Percentiles rank a stretch among this genome's conserved stretches.
phyloP scores from a whole-genome alignment of 306 rosid genomes.

The Fragaria vesca region DNA sequence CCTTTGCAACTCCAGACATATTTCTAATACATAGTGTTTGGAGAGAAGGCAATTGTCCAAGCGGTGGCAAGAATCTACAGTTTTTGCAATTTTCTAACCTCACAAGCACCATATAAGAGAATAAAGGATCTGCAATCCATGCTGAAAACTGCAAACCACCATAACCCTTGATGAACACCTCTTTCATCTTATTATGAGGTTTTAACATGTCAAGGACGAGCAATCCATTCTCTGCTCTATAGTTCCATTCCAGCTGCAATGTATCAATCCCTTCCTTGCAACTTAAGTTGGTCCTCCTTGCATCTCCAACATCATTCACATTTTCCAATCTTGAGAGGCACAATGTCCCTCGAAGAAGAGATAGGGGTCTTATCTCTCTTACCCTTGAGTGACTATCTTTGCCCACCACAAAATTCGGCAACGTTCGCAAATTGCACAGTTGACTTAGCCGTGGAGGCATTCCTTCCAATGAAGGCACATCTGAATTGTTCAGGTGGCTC shows the following conservation, averaged over 20 bases:
- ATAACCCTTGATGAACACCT: not conserved
- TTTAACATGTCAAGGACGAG: not conserved
- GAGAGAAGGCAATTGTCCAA: slow-evolving; percentile 24
- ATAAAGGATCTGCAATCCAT: slow-evolving; percentile 19
- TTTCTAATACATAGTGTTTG: not conserved
- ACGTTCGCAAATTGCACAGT: slow-evolving; percentile 9
- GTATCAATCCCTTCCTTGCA: not conserved
- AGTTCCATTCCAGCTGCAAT: not conserved
- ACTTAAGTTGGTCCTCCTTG: too few relatives aligned
- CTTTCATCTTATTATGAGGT: slow-evolving; percentile 21
- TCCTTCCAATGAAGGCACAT: not conserved
- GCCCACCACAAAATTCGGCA: slow-evolving; percentile 1
- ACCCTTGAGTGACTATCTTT: not conserved
- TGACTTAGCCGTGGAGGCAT: slow-evolving; percentile 24
- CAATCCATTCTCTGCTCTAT: too few relatives aligned
- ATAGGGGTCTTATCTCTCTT: not conserved
- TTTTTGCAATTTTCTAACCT: not conserved
- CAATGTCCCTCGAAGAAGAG: slow-evolving; percentile 9
- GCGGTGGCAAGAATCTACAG: not conserved
- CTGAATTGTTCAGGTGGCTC: not conserved
- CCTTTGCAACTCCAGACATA: not conserved
- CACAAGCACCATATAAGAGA: not conserved
- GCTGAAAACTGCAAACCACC: slow-evolving; percentile 11
- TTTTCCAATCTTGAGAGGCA: slow-evolving; percentile 19
- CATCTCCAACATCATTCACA: not conserved